Evolutionary conservation across 1,284 basidiomycete genomes (phyloP).

Genomic region (Amylostereum chailletii): DNA sequence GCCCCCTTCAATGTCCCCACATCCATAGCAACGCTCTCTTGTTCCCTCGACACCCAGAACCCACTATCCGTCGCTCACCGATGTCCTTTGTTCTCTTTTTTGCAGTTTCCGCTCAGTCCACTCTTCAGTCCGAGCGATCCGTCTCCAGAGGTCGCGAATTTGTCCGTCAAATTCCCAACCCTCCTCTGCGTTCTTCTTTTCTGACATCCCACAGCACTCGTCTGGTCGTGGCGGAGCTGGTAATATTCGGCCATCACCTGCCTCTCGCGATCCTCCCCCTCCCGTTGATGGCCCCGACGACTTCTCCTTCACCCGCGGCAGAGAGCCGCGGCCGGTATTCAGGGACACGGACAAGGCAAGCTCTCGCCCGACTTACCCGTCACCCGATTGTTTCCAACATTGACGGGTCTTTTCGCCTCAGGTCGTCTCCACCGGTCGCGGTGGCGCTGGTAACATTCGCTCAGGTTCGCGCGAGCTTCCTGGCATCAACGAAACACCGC

Average conservation of each 20-base stretch:
- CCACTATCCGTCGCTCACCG: background rate
- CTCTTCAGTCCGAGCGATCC: background rate
- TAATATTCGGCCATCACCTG: constrained; percentile 1
- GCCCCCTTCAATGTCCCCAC: too few relatives aligned
- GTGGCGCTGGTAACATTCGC: constrained; percentile 7
- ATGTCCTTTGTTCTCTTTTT: background rate
- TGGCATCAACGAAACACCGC: background rate
- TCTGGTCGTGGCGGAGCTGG: constrained; percentile 8
- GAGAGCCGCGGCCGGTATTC: background rate
- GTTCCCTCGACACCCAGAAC: too few relatives aligned
- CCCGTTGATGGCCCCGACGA: background rate
- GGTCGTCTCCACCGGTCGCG: constrained; percentile 6
- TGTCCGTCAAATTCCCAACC: background rate
- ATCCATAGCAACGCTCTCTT: too few relatives aligned
- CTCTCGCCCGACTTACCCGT: background rate
- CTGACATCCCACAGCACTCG: background rate
- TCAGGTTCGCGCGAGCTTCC: background rate
- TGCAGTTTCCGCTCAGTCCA: background rate
- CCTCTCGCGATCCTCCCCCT: background rate
- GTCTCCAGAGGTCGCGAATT: background rate
- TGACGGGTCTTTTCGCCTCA: background rate
- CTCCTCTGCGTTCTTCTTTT: too few relatives aligned
- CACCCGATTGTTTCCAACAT: background rate
- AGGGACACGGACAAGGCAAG: background rate
- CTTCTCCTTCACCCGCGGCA: background rate